These are phyloP conservation scores for Xylaria multiplex DNA, from an alignment of 2,329 filamentous ascomycete species.

Conservation along the genomic window DNA sequence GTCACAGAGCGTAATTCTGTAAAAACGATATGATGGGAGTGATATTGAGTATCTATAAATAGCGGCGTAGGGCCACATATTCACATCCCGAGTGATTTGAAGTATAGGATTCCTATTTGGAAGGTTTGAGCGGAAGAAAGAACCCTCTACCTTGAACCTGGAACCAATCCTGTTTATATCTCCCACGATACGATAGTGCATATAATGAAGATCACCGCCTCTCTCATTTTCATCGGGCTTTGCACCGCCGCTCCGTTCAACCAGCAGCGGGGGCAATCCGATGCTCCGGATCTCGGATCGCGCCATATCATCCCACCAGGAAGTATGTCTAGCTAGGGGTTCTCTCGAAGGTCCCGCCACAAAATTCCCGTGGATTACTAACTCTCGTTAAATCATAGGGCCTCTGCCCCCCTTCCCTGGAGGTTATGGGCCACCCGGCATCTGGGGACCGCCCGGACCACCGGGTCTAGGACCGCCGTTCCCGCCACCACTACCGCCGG, in stretches of 20 bases:
- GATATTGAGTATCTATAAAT: slow-evolving; percentile 13
- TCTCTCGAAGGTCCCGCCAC: too few species aligned
- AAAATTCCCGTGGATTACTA: too few species aligned
- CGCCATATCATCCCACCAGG: not conserved
- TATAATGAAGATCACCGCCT: slow-evolving; percentile 22
- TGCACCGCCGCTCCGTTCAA: slow-evolving; percentile 25
- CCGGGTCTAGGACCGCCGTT: too few species aligned
- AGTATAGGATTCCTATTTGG: not conserved
- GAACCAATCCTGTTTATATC: not conserved
- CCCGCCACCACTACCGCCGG: too few species aligned
- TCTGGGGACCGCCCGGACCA: too few species aligned
- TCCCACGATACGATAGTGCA: slow-evolving; percentile 9
- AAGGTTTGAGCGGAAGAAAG: too few species aligned
- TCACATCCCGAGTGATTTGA: not conserved
- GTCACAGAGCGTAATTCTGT: not conserved
- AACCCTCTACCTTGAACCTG: not conserved
- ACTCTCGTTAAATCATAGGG: too few species aligned
- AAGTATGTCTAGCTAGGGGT: too few species aligned
- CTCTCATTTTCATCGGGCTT: slow-evolving; percentile 23
- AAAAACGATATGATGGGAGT: not conserved
- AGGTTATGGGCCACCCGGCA: too few species aligned
- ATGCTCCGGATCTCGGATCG: not conserved
- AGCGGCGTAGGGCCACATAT: not conserved
- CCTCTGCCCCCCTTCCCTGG: too few species aligned
- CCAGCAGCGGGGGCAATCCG: not conserved